Percentiles rank a stretch among this genome's conserved stretches.
phyloP scores from a whole-genome alignment of 2,329 filamentous ascomycete species.

The Colletotrichum gloeosporioides region DNA sequence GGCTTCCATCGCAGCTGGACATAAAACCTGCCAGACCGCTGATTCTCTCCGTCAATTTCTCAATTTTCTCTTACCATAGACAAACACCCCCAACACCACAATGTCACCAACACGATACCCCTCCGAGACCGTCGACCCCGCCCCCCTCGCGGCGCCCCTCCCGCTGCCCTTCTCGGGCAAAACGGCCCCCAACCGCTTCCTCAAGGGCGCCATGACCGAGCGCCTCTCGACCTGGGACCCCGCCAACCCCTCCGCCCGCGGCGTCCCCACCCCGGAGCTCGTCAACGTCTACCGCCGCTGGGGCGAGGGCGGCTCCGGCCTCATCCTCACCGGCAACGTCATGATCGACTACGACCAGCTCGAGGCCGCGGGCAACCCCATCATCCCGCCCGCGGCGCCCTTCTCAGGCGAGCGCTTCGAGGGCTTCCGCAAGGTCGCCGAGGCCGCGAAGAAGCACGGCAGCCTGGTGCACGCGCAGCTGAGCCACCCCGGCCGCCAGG shows the following conservation, averaged over 20 bases:
- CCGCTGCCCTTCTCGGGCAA: slow-evolving; percentile 56
- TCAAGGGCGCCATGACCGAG: slow-evolving; percentile 74
- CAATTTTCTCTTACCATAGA: neutral
- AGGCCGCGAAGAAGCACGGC: slow-evolving; percentile 58
- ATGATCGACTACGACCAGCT: slow-evolving; percentile 64
- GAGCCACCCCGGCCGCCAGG: slow-evolving; percentile 67
- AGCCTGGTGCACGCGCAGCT: slow-evolving; percentile 65
- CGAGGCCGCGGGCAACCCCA: slow-evolving; percentile 58
- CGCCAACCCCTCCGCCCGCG: slow-evolving; percentile 53
- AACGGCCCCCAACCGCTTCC: slow-evolving; percentile 66
- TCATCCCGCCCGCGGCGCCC: slow-evolving; percentile 57
- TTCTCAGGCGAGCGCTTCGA: slow-evolving; percentile 65
- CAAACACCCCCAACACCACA: neutral
- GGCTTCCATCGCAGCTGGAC: neutral
- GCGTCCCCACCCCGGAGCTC: slow-evolving; percentile 42
- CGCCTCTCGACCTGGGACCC: slow-evolving; percentile 66
- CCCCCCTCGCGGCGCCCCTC: slow-evolving; percentile 47
- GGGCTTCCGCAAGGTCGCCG: slow-evolving; percentile 46
- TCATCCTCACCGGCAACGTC: slow-evolving; percentile 65
- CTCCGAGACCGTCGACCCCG: slow-evolving; percentile 1
- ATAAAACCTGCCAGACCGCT: neutral
- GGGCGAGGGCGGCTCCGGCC: slow-evolving; percentile 57
- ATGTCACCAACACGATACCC: slow-evolving; percentile 10
- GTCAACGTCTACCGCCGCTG: slow-evolving; percentile 63
- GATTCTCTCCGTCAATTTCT: neutral